phyloP scores from a whole-genome alignment of 129 eudicot genomes.

The Arctium minus region DNA sequence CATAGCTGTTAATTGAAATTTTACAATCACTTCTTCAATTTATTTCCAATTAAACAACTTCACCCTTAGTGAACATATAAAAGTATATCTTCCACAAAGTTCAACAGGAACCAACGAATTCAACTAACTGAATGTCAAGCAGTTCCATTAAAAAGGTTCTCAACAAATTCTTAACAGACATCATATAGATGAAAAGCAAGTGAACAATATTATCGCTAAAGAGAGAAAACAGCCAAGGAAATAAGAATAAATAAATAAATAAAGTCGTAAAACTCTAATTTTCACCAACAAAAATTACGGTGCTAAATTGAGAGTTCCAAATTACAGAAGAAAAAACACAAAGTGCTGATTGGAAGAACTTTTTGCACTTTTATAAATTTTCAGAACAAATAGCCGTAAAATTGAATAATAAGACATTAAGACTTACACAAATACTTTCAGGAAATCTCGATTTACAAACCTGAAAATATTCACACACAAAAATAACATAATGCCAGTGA shows the following conservation, averaged over 20 bases:
- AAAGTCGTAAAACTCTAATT: neutral
- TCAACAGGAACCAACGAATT: neutral
- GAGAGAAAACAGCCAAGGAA: neutral
- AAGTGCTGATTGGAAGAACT: constrained; percentile 5
- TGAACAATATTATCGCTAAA: constrained; percentile 6
- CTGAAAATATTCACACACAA: neutral
- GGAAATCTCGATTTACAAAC: neutral
- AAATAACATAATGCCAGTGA: constrained; percentile 30
- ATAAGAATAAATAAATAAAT: neutral
- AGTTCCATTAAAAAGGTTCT: neutral
- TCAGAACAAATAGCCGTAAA: constrained; percentile 1
- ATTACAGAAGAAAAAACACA: neutral
- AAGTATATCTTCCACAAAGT: neutral
- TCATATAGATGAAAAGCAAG: constrained; percentile 1
- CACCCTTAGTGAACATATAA: neutral
- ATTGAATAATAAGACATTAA: neutral
- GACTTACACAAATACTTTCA: neutral
- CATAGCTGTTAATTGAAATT: neutral
- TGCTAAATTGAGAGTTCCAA: neutral
- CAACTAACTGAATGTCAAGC: neutral
- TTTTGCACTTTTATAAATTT: neutral
- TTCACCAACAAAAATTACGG: neutral
- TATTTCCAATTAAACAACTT: constrained; percentile 9
- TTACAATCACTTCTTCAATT: neutral
- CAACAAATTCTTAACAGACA: constrained; percentile 8